Conservation (phyloP, 169 alveolate species). For the Cryptosporidium bovis region DNA sequence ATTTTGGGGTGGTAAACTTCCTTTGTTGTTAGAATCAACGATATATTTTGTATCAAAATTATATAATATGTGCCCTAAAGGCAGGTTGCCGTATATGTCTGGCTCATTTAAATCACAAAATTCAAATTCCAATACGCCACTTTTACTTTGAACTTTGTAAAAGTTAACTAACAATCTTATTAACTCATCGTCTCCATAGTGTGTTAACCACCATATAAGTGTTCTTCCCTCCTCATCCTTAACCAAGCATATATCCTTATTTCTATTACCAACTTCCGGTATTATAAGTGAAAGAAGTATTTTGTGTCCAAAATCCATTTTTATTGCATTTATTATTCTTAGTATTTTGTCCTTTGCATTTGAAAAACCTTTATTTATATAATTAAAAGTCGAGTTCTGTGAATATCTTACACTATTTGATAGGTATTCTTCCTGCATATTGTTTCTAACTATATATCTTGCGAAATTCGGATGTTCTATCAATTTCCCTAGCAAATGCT, state of each 20-base stretch:
- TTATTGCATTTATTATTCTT: conserved; percentile 61
- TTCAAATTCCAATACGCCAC: conserved; percentile 42
- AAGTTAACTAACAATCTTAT: conserved; percentile 14
- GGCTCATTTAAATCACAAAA: conserved; percentile 52
- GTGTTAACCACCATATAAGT: conserved; percentile 57
- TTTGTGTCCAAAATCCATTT: conserved; percentile 17
- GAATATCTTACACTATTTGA: neutral
- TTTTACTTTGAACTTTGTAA: conserved; percentile 40
- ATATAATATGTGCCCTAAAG: conserved; percentile 44
- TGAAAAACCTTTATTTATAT: conserved; percentile 14
- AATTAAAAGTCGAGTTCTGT: conserved; percentile 15
- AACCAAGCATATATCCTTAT: conserved; percentile 49
- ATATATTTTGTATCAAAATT: neutral
- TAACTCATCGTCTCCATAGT: conserved; percentile 40
- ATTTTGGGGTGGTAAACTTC: neutral
- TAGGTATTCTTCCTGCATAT: conserved; percentile 27
- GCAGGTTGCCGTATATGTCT: conserved; percentile 62
- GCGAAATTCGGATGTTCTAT: conserved; percentile 32
- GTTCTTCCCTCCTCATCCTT: conserved; percentile 55
- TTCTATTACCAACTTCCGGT: conserved; percentile 23
- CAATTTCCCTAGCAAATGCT: conserved; percentile 1
- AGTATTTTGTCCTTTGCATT: conserved; percentile 47
- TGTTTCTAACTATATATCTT: conserved; percentile 11
- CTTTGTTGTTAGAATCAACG: neutral
- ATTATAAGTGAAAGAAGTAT: conserved; percentile 27